Evolutionary conservation across 176 grass and related monocot species (phyloP).

Genomic region (Hyparrhenia diplandra): DNA sequence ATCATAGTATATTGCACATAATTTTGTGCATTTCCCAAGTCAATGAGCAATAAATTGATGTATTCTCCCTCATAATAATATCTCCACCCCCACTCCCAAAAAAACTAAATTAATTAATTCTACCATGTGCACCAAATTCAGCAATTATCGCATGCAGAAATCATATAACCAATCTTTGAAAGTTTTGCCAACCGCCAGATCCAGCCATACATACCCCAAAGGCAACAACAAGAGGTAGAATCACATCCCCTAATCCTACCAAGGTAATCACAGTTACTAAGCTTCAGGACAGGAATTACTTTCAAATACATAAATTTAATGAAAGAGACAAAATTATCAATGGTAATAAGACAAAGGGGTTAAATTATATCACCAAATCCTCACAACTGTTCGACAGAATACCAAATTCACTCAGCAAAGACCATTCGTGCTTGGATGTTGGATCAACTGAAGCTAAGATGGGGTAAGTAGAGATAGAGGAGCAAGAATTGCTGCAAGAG

Average conservation of each 20-base stretch:
- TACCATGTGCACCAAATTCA: background rate
- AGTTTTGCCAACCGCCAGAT: background rate
- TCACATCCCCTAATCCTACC: background rate
- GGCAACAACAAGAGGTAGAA: background rate
- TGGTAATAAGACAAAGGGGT: background rate
- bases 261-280: background rate
- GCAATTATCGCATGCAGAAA: background rate
- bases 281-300: background rate
- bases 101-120: too few species aligned
- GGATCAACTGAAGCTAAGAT: slow-evolving; percentile 24
- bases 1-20: background rate
- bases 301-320: background rate
- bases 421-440: background rate
- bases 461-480: background rate
- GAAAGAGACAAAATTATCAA: background rate
- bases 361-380: slow-evolving; percentile 25
- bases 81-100: background rate
- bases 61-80: background rate
- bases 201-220: background rate
- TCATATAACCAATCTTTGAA: background rate
- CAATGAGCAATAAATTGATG: background rate
- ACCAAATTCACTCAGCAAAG: slow-evolving; percentile 22
- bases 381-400: slow-evolving; percentile 12
- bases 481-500: slow-evolving; percentile 4
- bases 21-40: background rate